A percentile compares a stretch with the other conserved stretches of the same genome.
These are phyloP conservation scores for Tetrahymena thermophila DNA, from an alignment of 73 alveolate species.

Conservation along the genomic window DNA sequence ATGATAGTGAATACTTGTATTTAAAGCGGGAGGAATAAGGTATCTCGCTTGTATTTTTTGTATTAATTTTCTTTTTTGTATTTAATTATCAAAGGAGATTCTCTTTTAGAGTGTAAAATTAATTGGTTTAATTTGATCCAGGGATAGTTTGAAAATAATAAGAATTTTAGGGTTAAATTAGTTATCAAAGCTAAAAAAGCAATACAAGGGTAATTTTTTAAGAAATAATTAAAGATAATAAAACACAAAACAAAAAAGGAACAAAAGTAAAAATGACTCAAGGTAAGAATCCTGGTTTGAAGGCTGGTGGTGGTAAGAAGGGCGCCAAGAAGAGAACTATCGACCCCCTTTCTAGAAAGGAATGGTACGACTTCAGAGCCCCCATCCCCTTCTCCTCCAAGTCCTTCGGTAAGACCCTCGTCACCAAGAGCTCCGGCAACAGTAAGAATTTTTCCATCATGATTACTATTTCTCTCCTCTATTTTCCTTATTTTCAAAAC, in stretches of 20 bases:
- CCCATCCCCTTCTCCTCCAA: slow-evolving; percentile 40
- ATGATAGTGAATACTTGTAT: neutral
- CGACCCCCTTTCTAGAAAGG: slow-evolving; percentile 43
- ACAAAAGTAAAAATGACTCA: slow-evolving; percentile 28
- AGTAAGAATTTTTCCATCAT: slow-evolving; percentile 8
- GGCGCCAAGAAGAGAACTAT: slow-evolving; percentile 35
- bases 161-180: neutral
- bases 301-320: slow-evolving; percentile 39
- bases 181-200: neutral
- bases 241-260: neutral
- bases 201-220: neutral
- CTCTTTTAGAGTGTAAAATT: neutral
- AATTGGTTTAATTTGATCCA: neutral
- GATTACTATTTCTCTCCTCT: neutral
- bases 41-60: neutral
- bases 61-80: neutral
- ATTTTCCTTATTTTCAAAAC: neutral
- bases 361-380: slow-evolving; percentile 42
- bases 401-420: slow-evolving; percentile 34
- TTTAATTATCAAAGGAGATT: neutral
- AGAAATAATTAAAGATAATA: neutral
- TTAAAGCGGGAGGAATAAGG: neutral
- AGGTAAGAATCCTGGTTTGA: slow-evolving; percentile 40
- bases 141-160: neutral
- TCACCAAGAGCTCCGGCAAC: slow-evolving; percentile 34